phyloP scores from a whole-genome alignment of 1,284 basidiomycete genomes.

The Heterobasidion annosum region DNA sequence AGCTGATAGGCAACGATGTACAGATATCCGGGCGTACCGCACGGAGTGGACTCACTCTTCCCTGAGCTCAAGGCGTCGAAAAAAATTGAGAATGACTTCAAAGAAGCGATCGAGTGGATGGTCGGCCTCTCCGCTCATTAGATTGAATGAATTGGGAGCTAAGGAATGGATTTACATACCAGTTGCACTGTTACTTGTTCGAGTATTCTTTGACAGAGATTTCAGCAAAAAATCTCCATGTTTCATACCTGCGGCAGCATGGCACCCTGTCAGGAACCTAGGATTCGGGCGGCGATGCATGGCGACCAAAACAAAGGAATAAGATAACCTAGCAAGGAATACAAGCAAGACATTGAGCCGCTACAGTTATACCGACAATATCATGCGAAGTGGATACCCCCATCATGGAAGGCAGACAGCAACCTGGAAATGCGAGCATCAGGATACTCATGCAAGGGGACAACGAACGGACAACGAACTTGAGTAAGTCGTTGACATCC shows the following conservation, averaged over 20 bases:
- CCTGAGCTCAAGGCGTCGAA: neutral
- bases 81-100: neutral
- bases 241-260: no score
- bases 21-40: neutral
- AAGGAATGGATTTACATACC: no score
- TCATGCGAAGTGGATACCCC: no score
- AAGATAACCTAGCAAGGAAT: neutral
- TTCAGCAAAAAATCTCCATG: no score
- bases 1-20: neutral
- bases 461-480: constrained; percentile 28
- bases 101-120: neutral
- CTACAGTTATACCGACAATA: no score
- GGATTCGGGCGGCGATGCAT: neutral
- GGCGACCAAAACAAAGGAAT: neutral
- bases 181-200: no score
- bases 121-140: no score
- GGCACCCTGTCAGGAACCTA: neutral
- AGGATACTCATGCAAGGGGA: no score
- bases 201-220: no score
- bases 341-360: neutral
- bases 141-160: no score
- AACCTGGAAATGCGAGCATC: no score
- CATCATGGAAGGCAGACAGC: no score
- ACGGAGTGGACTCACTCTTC: neutral
- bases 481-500: constrained; percentile 72